Evolutionary conservation across 2,329 filamentous ascomycete genomes (phyloP).

Genomic region (Cladophialophora carrionii): DNA sequence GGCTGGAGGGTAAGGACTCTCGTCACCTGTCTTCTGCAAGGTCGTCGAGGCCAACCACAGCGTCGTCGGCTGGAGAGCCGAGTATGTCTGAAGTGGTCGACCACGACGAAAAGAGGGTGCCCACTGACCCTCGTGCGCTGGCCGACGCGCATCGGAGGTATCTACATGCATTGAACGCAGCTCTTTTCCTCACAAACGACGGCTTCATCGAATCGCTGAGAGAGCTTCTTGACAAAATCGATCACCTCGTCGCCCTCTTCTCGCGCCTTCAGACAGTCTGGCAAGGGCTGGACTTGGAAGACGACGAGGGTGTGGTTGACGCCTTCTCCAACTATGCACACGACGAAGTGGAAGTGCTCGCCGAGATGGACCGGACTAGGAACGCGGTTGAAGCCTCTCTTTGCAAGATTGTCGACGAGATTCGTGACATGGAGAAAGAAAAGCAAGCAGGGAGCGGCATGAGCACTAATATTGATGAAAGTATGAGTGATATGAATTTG

Average conservation of each 20-base stretch:
- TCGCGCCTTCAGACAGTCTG: constrained; percentile 76
- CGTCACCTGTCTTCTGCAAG: constrained; percentile 37
- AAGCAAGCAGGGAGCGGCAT: constrained; percentile 53
- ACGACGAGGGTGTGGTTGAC: constrained; percentile 79
- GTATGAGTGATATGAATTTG: constrained; percentile 65
- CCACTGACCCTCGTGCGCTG: constrained; percentile 76
- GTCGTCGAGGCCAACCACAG: constrained; percentile 47
- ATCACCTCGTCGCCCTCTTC: constrained; percentile 77
- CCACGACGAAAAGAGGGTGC: neutral
- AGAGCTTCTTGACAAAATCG: constrained; percentile 59
- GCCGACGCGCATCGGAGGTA: constrained; percentile 78
- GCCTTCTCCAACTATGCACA: constrained; percentile 70
- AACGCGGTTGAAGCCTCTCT: constrained; percentile 66
- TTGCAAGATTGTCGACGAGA: constrained; percentile 47
- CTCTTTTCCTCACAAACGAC: constrained; percentile 49
- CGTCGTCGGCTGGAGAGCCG: constrained; percentile 33
- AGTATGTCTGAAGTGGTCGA: constrained; percentile 22
- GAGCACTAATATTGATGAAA: constrained; percentile 54
- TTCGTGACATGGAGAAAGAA: constrained; percentile 34
- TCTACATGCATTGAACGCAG: constrained; percentile 64
- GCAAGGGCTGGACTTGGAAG: constrained; percentile 76
- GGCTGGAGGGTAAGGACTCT: constrained; percentile 62
- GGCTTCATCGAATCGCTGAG: constrained; percentile 48
- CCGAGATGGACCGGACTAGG: constrained; percentile 67
- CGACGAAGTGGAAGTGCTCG: constrained; percentile 71